phyloP scores from a whole-genome alignment of 805 yeast genomes.

The Hanseniaspora jakobsenii region DNA sequence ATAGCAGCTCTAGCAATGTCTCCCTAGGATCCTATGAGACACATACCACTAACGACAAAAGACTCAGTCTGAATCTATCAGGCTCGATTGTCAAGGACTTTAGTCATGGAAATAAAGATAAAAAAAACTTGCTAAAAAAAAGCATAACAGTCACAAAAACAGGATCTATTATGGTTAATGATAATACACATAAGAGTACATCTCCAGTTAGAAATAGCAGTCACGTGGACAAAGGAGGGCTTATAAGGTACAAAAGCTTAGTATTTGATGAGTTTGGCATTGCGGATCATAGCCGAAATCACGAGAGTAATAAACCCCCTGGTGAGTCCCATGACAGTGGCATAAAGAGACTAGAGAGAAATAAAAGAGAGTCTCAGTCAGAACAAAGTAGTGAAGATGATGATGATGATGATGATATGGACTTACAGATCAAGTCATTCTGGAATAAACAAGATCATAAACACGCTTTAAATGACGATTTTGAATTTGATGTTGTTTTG shows the following conservation, averaged over 20 bases:
- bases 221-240: neutral
- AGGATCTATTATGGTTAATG: constrained; percentile 2
- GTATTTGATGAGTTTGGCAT: constrained; percentile 7
- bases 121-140: constrained; percentile 4
- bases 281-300: neutral
- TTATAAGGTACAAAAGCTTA: constrained; percentile 8
- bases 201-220: neutral
- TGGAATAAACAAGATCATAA: neutral
- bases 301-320: neutral
- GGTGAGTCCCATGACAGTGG: too few relatives aligned
- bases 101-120: neutral
- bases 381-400: too few relatives aligned
- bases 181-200: neutral
- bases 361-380: too few relatives aligned
- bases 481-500: constrained; percentile 1
- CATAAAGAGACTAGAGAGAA: too few relatives aligned
- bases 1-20: too few relatives aligned
- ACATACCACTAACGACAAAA: too few relatives aligned
- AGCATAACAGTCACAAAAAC: constrained; percentile 12
- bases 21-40: too few relatives aligned
- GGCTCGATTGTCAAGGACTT: neutral
- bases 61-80: too few relatives aligned
- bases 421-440: too few relatives aligned
- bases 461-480: neutral
- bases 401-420: too few relatives aligned